Evolutionary conservation across 768 basidiomycete genomes (phyloP).

Genomic region (Psilocybe subaeruginosa): DNA sequence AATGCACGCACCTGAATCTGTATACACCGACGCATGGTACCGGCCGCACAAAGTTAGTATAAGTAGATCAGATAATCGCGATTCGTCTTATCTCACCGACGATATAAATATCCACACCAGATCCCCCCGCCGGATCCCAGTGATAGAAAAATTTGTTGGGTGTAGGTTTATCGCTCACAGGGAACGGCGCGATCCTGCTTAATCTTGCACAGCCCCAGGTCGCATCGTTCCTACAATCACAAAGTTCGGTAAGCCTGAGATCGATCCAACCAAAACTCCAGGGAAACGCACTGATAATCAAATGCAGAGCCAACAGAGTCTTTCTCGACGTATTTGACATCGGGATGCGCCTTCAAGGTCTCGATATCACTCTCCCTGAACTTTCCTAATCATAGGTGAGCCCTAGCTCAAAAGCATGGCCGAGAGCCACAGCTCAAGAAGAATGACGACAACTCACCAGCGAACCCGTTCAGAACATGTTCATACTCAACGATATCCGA

Average conservation of each 20-base stretch:
- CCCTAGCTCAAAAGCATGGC: too few species aligned
- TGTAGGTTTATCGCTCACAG: not conserved
- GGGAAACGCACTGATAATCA: not conserved
- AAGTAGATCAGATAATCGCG: too few species aligned
- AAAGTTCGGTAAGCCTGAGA: too few species aligned
- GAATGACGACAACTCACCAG: not conserved
- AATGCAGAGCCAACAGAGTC: not conserved
- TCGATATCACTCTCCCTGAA: not conserved
- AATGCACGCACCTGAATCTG: not conserved
- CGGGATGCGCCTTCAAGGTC: not conserved
- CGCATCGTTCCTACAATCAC: not conserved
- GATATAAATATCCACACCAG: not conserved
- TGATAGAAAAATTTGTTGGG: conserved; percentile 6
- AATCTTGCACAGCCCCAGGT: not conserved
- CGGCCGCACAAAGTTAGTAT: too few species aligned
- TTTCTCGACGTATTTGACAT: not conserved
- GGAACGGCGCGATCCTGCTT: not conserved
- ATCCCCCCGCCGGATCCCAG: not conserved
- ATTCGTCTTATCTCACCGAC: not conserved
- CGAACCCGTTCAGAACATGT: not conserved
- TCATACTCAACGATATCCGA: not conserved
- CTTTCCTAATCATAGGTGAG: not conserved
- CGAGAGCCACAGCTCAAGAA: too few species aligned
- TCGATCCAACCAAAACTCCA: not conserved
- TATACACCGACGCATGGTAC: too few species aligned